Conservation (phyloP, 2,329 filamentous ascomycete genomes). For the Ilyonectria destructans region DNA sequence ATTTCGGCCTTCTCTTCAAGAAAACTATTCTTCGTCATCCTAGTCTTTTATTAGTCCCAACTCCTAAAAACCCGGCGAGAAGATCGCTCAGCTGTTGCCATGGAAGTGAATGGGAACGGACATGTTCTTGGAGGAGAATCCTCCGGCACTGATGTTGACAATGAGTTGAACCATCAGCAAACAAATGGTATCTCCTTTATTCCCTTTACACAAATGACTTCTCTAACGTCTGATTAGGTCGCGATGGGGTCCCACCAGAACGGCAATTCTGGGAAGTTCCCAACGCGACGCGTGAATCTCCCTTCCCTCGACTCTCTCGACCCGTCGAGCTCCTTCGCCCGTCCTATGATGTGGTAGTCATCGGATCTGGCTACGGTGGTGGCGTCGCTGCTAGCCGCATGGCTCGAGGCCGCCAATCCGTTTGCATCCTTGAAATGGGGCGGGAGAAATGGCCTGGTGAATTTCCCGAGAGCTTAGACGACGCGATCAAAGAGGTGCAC, state of each 20-base stretch:
- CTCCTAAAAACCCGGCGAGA: background rate
- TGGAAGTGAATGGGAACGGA: background rate
- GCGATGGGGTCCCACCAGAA: background rate
- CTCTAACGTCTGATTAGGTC: background rate
- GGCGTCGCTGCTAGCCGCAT: constrained; percentile 77
- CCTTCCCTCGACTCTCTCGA: background rate
- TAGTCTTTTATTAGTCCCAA: too few relatives aligned
- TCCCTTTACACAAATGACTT: background rate
- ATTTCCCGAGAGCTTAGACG: constrained; percentile 67
- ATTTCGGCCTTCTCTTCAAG: too few relatives aligned
- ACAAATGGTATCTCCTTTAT: background rate
- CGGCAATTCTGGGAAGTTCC: background rate
- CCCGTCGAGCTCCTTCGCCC: background rate
- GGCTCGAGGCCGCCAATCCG: constrained; percentile 69
- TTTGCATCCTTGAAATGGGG: constrained; percentile 77
- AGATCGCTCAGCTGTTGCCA: background rate
- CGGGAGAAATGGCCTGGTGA: constrained; percentile 78
- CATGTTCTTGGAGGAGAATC: background rate
- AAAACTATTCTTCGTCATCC: too few relatives aligned
- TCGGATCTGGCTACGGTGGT: constrained; percentile 80
- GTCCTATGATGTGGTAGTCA: constrained; percentile 76
- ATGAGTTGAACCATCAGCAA: background rate
- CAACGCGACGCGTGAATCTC: background rate
- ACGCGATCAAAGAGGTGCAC: constrained; percentile 69
- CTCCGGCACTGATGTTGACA: background rate